A percentile compares a stretch with the other conserved stretches of the same genome.
These are phyloP conservation scores for Heritiera fomes DNA, from an alignment of 345 rosid species.

Conservation along the genomic window DNA sequence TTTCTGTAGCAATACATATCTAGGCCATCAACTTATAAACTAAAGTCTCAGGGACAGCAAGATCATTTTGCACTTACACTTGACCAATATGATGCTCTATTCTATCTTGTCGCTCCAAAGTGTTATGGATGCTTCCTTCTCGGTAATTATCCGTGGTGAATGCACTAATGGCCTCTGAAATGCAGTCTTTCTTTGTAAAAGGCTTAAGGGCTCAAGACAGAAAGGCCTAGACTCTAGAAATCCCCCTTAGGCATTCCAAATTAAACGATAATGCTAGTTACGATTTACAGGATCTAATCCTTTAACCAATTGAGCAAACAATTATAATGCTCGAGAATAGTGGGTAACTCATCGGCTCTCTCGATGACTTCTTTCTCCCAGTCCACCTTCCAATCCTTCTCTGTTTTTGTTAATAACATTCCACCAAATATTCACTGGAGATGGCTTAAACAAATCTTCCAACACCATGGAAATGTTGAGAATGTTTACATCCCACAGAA, in stretches of 20 bases:
- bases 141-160: conserved; percentile 50
- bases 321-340: too few relatives aligned
- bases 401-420: too few relatives aligned
- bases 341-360: too few relatives aligned
- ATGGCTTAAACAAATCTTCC: too few relatives aligned
- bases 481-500: too few relatives aligned
- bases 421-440: too few relatives aligned
- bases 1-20: conserved; percentile 38
- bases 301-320: too few relatives aligned
- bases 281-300: conserved; percentile 28
- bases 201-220: conserved; percentile 38
- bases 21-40: conserved; percentile 37
- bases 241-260: conserved; percentile 30
- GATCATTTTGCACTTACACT: conserved; percentile 38
- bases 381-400: too few relatives aligned
- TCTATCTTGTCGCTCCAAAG: conserved; percentile 40
- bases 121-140: conserved; percentile 38
- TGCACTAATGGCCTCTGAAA: conserved; percentile 40
- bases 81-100: conserved; percentile 46
- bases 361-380: too few relatives aligned
- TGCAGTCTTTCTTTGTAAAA: conserved; percentile 26
- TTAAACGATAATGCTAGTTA: conserved; percentile 19
- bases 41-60: conserved; percentile 35
- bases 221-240: conserved; percentile 40
- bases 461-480: too few relatives aligned